These are phyloP conservation scores for Talaromyces marneffei DNA, from an alignment of 2,329 filamentous ascomycete species.

Conservation along the genomic window DNA sequence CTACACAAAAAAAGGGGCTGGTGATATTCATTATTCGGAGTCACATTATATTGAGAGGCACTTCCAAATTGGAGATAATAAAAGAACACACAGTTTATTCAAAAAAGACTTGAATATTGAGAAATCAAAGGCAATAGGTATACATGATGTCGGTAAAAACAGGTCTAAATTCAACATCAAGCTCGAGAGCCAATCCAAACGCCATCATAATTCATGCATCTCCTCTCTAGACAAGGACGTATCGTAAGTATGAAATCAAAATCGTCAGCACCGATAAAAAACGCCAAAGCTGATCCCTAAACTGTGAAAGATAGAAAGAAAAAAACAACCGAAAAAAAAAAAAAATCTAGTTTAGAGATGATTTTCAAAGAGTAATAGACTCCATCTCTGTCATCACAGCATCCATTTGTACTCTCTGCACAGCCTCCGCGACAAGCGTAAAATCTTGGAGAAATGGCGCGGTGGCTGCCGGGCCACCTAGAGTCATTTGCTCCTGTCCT, in stretches of 20 bases:
- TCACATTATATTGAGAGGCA: neutral
- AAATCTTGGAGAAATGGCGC: slow-evolving; percentile 70
- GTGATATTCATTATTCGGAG: neutral
- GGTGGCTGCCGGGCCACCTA: slow-evolving; percentile 39
- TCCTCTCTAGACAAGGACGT: neutral
- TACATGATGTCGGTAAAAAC: neutral
- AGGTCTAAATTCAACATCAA: neutral
- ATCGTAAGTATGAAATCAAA: neutral
- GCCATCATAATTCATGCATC: neutral
- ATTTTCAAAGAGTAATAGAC: slow-evolving; percentile 31
- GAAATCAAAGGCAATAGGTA: neutral
- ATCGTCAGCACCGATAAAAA: neutral
- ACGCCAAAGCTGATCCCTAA: neutral
- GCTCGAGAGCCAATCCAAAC: slow-evolving; percentile 1
- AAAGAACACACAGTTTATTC: too few relatives aligned
- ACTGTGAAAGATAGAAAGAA: too few relatives aligned
- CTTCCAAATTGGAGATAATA: neutral
- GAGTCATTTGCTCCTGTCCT: slow-evolving; percentile 21
- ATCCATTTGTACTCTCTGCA: slow-evolving; percentile 86
- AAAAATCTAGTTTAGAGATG: neutral
- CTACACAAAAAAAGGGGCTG: neutral
- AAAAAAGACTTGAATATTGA: too few relatives aligned
- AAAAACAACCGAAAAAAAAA: neutral
- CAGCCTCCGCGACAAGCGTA: slow-evolving; percentile 82
- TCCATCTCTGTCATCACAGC: slow-evolving; percentile 80